Percentiles rank a stretch among this genome's conserved stretches.
Evolutionary conservation across 352 stramenopile genomes (phyloP).

Genomic region (Globisporangium nagaii): DNA sequence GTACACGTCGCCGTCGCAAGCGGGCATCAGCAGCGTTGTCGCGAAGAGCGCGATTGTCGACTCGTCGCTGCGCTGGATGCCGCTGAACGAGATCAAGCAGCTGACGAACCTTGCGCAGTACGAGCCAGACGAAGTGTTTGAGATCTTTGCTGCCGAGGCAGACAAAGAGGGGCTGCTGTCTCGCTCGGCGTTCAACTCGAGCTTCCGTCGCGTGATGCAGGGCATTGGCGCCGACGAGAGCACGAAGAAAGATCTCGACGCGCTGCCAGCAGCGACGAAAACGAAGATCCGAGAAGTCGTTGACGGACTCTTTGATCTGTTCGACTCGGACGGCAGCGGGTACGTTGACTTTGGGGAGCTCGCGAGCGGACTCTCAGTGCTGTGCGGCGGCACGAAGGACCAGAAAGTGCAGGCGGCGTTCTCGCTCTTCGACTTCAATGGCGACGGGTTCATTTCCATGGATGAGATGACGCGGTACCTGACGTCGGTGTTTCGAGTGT

Average conservation of each 20-base stretch:
- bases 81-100: constrained; percentile 76
- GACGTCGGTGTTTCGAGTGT: constrained; percentile 81
- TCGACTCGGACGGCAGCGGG: constrained; percentile 68
- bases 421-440: constrained; percentile 85
- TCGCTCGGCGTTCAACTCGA: constrained; percentile 67
- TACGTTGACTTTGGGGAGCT: constrained; percentile 83
- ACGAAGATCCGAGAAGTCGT: constrained; percentile 54
- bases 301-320: constrained; percentile 73
- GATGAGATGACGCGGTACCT: constrained; percentile 87
- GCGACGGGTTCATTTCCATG: constrained; percentile 82
- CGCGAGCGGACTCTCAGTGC: constrained; percentile 71
- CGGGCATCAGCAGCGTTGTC: constrained; percentile 61
- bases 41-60: constrained; percentile 71
- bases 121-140: constrained; percentile 81
- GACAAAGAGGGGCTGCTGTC: constrained; percentile 70
- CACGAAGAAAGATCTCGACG: constrained; percentile 11
- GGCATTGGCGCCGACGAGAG: constrained; percentile 11
- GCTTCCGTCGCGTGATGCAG: constrained; percentile 65
- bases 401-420: constrained; percentile 86
- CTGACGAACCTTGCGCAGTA: constrained; percentile 76
- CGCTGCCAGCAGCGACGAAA: constrained; percentile 19
- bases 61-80: constrained; percentile 76
- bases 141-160: constrained; percentile 76
- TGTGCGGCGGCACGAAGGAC: constrained; percentile 80
- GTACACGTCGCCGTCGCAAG: constrained; percentile 72